Evolutionary conservation across 2,329 filamentous ascomycete genomes (phyloP).

Genomic region (Exophiala phaeomuriformis): DNA sequence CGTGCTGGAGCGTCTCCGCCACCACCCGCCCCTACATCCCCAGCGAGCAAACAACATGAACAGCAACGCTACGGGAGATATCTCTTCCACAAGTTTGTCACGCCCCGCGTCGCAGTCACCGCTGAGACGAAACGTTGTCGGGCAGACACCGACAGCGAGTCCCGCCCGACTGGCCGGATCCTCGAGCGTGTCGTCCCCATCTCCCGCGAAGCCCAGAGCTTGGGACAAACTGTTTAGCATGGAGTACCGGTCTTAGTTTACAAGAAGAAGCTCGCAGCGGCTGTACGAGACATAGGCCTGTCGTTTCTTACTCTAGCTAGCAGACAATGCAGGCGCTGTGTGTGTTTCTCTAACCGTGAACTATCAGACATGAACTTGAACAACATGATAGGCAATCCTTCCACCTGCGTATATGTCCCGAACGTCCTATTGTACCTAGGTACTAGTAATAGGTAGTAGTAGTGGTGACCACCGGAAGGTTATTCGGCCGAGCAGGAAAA

Average conservation of each 20-base stretch:
- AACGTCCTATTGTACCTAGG: too few relatives aligned
- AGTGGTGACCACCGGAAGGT: too few relatives aligned
- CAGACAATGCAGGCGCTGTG: too few relatives aligned
- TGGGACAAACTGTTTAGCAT: slow-evolving; percentile 41
- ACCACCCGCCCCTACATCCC: slow-evolving; percentile 1
- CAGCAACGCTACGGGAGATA: neutral
- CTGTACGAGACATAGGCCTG: too few relatives aligned
- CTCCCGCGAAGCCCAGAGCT: slow-evolving; percentile 28
- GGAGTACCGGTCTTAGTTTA: slow-evolving; percentile 31
- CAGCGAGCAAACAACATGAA: neutral
- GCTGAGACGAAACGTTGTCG: slow-evolving; percentile 6
- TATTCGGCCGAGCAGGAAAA: too few relatives aligned
- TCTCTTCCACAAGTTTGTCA: slow-evolving; percentile 1
- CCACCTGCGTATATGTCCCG: too few relatives aligned
- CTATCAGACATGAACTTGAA: too few relatives aligned
- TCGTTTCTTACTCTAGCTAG: too few relatives aligned
- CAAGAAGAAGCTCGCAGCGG: neutral
- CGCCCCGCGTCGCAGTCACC: slow-evolving; percentile 8
- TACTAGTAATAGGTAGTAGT: too few relatives aligned
- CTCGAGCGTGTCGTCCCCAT: slow-evolving; percentile 7
- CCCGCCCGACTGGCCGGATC: neutral
- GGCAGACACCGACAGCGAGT: slow-evolving; percentile 6
- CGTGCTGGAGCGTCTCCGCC: neutral
- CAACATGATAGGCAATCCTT: too few relatives aligned
- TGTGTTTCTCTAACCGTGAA: too few relatives aligned